A percentile compares a stretch with the other conserved stretches of the same genome.
phyloP scores from a whole-genome alignment of 2,329 filamentous ascomycete species.

The Emergomyces africanus region DNA sequence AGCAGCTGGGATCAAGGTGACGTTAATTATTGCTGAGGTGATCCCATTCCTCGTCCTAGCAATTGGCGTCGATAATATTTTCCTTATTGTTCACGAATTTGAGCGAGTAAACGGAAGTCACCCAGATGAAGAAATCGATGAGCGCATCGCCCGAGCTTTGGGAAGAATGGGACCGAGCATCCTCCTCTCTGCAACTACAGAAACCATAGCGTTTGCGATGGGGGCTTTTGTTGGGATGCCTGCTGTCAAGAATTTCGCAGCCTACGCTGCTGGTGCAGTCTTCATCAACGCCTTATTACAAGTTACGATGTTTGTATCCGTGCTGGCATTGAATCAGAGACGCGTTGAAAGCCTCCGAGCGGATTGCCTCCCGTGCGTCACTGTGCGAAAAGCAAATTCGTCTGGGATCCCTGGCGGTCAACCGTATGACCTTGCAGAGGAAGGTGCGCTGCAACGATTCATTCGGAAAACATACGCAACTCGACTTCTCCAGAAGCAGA shows the following conservation, averaged over 20 bases:
- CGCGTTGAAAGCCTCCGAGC: slow-evolving; percentile 79
- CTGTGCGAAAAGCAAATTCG: slow-evolving; percentile 62
- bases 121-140: slow-evolving; percentile 75
- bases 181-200: slow-evolving; percentile 83
- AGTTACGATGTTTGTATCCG: slow-evolving; percentile 91
- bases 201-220: slow-evolving; percentile 85
- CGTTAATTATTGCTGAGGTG: slow-evolving; percentile 94
- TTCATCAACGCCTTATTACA: slow-evolving; percentile 96
- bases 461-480: slow-evolving; percentile 87
- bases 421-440: slow-evolving; percentile 64
- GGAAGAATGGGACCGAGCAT: slow-evolving; percentile 96
- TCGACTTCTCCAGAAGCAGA: slow-evolving; percentile 61
- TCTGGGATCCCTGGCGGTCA: slow-evolving; percentile 50
- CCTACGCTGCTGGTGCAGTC: slow-evolving; percentile 90
- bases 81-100: slow-evolving; percentile 96
- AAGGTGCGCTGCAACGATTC: slow-evolving; percentile 71
- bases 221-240: slow-evolving; percentile 96
- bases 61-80: slow-evolving; percentile 97
- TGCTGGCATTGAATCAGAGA: slow-evolving; percentile 80
- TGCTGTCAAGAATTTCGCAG: slow-evolving; percentile 91
- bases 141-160: slow-evolving; percentile 74
- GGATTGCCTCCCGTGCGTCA: slow-evolving; percentile 84
- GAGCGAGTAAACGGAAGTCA: slow-evolving; percentile 88
- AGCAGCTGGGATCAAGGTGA: slow-evolving; percentile 81
- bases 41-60: slow-evolving; percentile 95